Conservation (phyloP, 192 early-diverging fungal species). For the Linnemannia zychae region DNA sequence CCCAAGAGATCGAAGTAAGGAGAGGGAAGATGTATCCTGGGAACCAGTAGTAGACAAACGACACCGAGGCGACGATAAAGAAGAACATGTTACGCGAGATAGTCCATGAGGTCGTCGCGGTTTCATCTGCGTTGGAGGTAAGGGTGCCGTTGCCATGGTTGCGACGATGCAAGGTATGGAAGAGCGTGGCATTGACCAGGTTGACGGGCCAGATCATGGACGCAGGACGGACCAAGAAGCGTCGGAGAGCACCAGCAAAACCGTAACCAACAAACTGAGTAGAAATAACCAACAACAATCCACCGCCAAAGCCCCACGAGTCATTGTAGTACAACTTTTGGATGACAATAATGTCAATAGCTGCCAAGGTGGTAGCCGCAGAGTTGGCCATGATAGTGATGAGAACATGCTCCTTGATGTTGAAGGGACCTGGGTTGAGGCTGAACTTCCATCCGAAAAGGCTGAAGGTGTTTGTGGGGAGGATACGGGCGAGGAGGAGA, state of each 20-base stretch:
- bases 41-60: conserved; percentile 68
- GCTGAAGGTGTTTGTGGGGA: conserved; percentile 68
- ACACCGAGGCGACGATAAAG: conserved; percentile 51
- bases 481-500: conserved; percentile 67
- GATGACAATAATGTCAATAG: conserved; percentile 81
- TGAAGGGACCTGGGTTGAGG: conserved; percentile 90
- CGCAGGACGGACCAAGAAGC: conserved; percentile 87
- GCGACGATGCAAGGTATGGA: conserved; percentile 80
- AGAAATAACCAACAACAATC: conserved; percentile 76
- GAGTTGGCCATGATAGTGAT: conserved; percentile 83
- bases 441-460: conserved; percentile 62
- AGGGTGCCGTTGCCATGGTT: conserved; percentile 52
- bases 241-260: conserved; percentile 74
- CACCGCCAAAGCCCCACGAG: conserved; percentile 73
- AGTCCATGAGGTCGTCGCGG: conserved; percentile 41
- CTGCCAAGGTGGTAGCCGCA: conserved; percentile 78
- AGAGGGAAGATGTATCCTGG: conserved; percentile 74
- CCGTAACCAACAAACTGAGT: conserved; percentile 76
- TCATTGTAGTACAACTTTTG: conserved; percentile 78
- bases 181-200: conserved; percentile 81
- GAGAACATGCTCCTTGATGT: conserved; percentile 91
- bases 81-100: conserved; percentile 69
- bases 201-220: conserved; percentile 91
- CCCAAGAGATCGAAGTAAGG: conserved; percentile 70
- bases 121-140: conserved; percentile 9